Evolutionary conservation across 352 stramenopile species (phyloP).

Genomic region (Aphanomyces astaci): DNA sequence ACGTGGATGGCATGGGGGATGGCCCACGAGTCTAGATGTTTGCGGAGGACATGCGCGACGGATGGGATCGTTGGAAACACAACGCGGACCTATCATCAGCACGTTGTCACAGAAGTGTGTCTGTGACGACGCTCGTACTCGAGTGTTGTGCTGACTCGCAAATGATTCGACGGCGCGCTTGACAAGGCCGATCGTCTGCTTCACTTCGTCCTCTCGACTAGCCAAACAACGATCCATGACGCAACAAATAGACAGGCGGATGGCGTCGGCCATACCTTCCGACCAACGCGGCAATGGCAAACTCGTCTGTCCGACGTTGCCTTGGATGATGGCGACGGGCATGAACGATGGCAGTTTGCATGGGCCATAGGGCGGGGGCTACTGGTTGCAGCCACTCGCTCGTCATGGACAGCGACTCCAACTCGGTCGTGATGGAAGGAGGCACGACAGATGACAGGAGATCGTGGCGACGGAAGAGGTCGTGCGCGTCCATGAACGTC

Average conservation of each 20-base stretch:
- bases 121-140: neutral
- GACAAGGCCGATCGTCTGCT: constrained; percentile 34
- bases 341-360: neutral
- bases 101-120: no score
- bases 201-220: constrained; percentile 57
- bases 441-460: neutral
- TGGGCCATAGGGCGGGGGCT: neutral
- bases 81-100: constrained; percentile 37
- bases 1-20: constrained; percentile 21
- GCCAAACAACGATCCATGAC: neutral
- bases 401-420: no score
- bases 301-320: neutral
- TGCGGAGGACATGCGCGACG: neutral
- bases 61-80: constrained; percentile 50
- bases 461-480: constrained; percentile 25
- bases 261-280: constrained; percentile 39
- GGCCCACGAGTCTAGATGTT: neutral
- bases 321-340: neutral
- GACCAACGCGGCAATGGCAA: constrained; percentile 49
- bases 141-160: neutral
- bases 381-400: neutral
- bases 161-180: constrained; percentile 38
- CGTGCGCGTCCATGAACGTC: constrained; percentile 49
- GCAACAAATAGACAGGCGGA: neutral
- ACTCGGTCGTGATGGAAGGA: neutral